Conservation (phyloP, 1,139 yeast genomes). For the Wickerhamiella infanticola region DNA sequence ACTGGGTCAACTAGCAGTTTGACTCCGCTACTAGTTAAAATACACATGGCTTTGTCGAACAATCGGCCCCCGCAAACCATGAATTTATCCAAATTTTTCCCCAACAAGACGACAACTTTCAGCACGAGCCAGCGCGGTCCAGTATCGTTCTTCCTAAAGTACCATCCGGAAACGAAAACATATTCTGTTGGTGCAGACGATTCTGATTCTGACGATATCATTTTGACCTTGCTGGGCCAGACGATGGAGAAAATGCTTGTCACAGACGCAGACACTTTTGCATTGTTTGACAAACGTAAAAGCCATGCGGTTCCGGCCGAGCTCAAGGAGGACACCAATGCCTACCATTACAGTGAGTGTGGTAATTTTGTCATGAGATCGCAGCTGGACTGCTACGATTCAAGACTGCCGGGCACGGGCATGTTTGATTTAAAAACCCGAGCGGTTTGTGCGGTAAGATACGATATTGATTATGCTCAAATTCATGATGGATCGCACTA, state of each 20-base stretch:
- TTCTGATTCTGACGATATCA: constrained; percentile 49
- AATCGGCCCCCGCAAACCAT: constrained; percentile 35
- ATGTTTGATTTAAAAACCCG: constrained; percentile 85
- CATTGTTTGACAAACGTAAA: constrained; percentile 9
- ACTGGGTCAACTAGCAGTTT: constrained; percentile 80
- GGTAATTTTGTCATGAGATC: constrained; percentile 72
- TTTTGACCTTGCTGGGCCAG: constrained; percentile 67
- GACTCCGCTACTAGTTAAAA: constrained; percentile 59
- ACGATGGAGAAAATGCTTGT: constrained; percentile 63
- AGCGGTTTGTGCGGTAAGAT: constrained; percentile 75
- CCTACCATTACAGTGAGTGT: constrained; percentile 57
- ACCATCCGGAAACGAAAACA: constrained; percentile 24
- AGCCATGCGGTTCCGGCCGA: constrained; percentile 11
- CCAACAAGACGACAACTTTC: constrained; percentile 19
- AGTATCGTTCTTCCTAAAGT: constrained; percentile 29
- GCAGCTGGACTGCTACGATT: constrained; percentile 74
- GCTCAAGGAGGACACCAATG: constrained; percentile 15
- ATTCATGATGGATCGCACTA: constrained; percentile 43
- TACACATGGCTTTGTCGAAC: constrained; percentile 56
- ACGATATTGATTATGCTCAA: constrained; percentile 55
- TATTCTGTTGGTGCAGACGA: constrained; percentile 62
- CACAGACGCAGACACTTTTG: constrained; percentile 27
- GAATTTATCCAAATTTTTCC: constrained; percentile 32
- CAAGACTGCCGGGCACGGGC: constrained; percentile 74
- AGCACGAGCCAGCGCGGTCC: constrained; percentile 29